Conservation (phyloP, 2,329 filamentous ascomycete genomes). For the Pyrenochaeta sp. region DNA sequence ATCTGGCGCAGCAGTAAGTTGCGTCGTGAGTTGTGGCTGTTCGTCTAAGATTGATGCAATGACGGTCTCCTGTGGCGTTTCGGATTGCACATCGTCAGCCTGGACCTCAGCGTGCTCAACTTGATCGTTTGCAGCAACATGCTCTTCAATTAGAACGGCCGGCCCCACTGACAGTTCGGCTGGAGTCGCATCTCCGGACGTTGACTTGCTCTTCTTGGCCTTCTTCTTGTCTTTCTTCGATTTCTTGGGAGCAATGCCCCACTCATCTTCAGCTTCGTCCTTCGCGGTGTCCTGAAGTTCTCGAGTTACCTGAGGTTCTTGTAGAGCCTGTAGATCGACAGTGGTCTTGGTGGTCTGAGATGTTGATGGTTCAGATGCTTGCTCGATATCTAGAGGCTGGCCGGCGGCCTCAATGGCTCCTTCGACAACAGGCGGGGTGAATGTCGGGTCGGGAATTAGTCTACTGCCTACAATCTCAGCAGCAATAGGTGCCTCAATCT, state of each 20-base stretch:
- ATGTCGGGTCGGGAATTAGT: not conserved
- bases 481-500: not conserved
- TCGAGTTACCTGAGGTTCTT: no score
- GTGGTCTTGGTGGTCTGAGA: constrained; percentile 9
- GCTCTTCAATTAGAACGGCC: constrained; percentile 5
- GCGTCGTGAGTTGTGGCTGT: not conserved
- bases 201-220: constrained; percentile 31
- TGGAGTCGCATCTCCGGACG: constrained; percentile 20
- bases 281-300: constrained; percentile 6
- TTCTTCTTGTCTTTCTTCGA: constrained; percentile 42
- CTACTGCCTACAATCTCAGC: not conserved
- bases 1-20: not conserved
- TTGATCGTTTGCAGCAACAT: constrained; percentile 1
- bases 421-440: constrained; percentile 1
- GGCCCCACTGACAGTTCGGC: constrained; percentile 5
- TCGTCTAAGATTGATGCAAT: not conserved
- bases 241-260: constrained; percentile 26
- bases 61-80: not conserved
- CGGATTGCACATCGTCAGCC: not conserved
- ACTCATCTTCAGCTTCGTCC: constrained; percentile 21
- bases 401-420: not conserved
- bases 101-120: constrained; percentile 1
- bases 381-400: constrained; percentile 9
- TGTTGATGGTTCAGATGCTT: constrained; percentile 1
- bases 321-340: constrained; percentile 7